Base-by-base conservation (phyloP, 2,329 filamentous ascomycete species). In the Aspergillus puulaauensis region DNA sequence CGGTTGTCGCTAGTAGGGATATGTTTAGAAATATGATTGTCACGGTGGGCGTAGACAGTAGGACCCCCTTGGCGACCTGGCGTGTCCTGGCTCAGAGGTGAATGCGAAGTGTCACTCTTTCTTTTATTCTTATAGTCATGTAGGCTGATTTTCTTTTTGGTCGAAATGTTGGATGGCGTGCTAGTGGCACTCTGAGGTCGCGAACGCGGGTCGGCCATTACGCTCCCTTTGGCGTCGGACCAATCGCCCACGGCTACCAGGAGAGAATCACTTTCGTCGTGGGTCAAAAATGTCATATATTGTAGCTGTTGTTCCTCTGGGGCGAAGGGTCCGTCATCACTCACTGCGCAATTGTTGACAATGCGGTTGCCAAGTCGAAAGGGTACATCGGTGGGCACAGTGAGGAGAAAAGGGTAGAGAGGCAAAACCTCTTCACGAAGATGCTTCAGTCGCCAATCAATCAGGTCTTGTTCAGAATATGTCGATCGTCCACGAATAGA, bases 71-170 rank as follows among this genome's bases (percentile, higher is more conserved):
- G 44, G n/a, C 47, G 65, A 41, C 51, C 59, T 39, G 50, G 35
- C 35, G 54, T 45, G 54, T 70, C 65, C 43, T 66, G 66, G 47
- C 56, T 61, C 45, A 69, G 61, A 15, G 70, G 66, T 15, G 66
- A 65, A 6, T 66, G 60, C 17, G 64, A 66, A 11, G 70, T 58
- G 9, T 67, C 71, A 43, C 68, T 75, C 54, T 72, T 77, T 59
- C 73, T 79, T 67, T 84, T 84, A 59, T 79, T 83, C 71, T 84
- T 86, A 71, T 87, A 88, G 40, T 83, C 84, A 43, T 79, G 82
- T 53, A 87, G 70, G 54, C 77, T 85, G 60, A 87, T 86, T 70
- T 86, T 87, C 75, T 86, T 87, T 73, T 83, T 86, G 23, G 70
- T 61, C 19, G 78, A 77, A 12, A 64, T 70, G 52, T 67, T 72